Evolutionary conservation across 495 filamentous ascomycete species (phyloP).

Genomic region (Lasiosphaeria hispida): DNA sequence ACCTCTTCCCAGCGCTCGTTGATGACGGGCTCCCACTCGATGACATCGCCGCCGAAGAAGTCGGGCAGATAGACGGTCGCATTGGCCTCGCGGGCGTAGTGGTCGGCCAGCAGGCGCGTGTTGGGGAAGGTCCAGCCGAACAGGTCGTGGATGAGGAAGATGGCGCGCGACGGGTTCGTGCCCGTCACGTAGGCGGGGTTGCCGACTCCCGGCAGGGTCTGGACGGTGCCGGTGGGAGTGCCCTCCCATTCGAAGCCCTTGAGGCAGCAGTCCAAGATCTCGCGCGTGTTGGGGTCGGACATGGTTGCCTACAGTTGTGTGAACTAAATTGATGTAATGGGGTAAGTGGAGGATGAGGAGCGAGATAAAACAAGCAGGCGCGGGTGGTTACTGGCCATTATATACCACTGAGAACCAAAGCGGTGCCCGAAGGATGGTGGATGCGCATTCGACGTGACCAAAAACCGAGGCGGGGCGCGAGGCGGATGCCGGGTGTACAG

Average conservation of each 20-base stretch:
- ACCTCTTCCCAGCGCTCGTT: slow-evolving; percentile 33
- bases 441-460: too few relatives aligned
- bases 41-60: slow-evolving; percentile 47
- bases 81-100: slow-evolving; percentile 49
- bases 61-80: slow-evolving; percentile 58
- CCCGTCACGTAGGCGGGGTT: slow-evolving; percentile 46
- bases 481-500: too few relatives aligned
- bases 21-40: slow-evolving; percentile 31
- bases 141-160: slow-evolving; percentile 56
- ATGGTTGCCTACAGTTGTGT: too few relatives aligned
- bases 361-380: too few relatives aligned
- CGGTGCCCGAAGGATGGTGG: too few relatives aligned
- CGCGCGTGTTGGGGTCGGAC: too few relatives aligned
- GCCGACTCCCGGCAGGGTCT: slow-evolving; percentile 35
- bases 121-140: slow-evolving; percentile 62
- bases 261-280: slow-evolving; percentile 33
- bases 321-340: too few relatives aligned
- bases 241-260: slow-evolving; percentile 49
- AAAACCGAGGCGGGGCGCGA: too few relatives aligned
- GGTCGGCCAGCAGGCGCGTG: slow-evolving; percentile 54
- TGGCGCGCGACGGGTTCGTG: slow-evolving; percentile 42
- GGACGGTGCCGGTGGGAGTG: slow-evolving; percentile 39
- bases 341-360: too few relatives aligned
- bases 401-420: too few relatives aligned
- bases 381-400: too few relatives aligned